Evolutionary conservation across 768 basidiomycete species (phyloP), one percentile per base, ranked within the genome.

Genomic region (Boletus tomentosulus): DNA sequence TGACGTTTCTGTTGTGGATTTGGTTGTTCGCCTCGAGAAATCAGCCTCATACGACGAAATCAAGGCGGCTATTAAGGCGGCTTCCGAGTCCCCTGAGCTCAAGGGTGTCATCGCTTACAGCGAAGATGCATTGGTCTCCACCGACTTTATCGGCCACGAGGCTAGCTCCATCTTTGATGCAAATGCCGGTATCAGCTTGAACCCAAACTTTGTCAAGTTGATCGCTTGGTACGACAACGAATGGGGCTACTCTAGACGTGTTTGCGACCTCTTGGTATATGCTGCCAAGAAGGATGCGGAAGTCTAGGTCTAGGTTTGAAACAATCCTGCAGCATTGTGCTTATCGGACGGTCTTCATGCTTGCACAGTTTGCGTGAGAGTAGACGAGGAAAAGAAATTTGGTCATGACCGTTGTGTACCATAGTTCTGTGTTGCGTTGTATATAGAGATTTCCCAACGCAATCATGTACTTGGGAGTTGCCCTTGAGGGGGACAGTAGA

Each of bases 1-100:
- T 66, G 90, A 98, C 66, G 96, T 98, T 64, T 98, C 96, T 63
- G 96, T 98, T 64, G 95, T 98, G 70, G 96, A 99, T 77, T 86
- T 99, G 61, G 92, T 95, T 61, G 92, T 86, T 63, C 92, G 96
- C 66, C 78, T 90, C 64, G 88, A 92, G 77, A 97, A 91, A 79
- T 62, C 73, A 51, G 86, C 94, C 6, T 70, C 82, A 25, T 99
- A 98, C 76, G 90, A 93, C 3, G 78, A 90, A 56, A 97, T 99
- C 86, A 97, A 95, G 83, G 70, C 71, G 3, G 83, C 82, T 61
- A 61, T 98, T 70, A 90, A 89, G 80, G 79, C 75, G 53, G 95
- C 96, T 45, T 75, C 93, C 43, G 76, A 84, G 60, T 82, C 82
- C 51, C 72, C 76, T 33, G 53, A 54, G 24, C 77, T 85, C 72